phyloP scores from a whole-genome alignment of 1,284 basidiomycete species.

The Irpex lacteus region DNA sequence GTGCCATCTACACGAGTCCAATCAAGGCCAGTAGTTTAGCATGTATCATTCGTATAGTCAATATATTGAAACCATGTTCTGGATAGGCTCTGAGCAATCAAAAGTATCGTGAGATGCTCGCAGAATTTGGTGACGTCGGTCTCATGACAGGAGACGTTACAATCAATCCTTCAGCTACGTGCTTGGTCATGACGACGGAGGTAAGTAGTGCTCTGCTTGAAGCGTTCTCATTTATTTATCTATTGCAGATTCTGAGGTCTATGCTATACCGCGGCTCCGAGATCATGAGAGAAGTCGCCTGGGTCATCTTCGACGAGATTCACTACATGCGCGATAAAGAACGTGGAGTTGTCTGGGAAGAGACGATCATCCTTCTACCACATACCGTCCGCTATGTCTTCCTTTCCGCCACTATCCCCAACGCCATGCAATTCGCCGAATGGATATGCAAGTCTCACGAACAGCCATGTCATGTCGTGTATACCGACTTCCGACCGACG shows the following conservation, averaged over 20 bases:
- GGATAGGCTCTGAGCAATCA: constrained; percentile 92
- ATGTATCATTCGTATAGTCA: constrained; percentile 19
- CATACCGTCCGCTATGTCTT: constrained; percentile 98
- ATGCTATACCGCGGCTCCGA: constrained; percentile 99
- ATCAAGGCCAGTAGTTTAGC: constrained; percentile 79
- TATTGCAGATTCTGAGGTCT: constrained; percentile 87
- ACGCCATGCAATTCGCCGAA: constrained; percentile 99
- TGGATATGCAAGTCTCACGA: constrained; percentile 98
- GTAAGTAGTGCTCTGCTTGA: constrained; percentile 40
- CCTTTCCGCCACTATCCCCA: constrained; percentile 99
- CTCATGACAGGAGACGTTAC: constrained; percentile 99
- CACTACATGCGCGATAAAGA: constrained; percentile 99
- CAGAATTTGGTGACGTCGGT: constrained; percentile 96
- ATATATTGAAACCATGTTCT: constrained; percentile 19
- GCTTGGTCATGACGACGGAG: constrained; percentile 99
- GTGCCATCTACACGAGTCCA: constrained; percentile 98
- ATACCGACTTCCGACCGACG: constrained; percentile 98
- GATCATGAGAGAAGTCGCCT: constrained; percentile 99
- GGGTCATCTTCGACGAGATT: constrained; percentile 99
- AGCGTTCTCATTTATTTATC: neutral
- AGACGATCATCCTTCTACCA: constrained; percentile 96
- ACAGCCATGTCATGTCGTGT: constrained; percentile 98
- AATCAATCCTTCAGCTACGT: constrained; percentile 95
- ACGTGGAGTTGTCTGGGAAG: constrained; percentile 85
- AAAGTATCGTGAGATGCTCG: constrained; percentile 97